A percentile compares a stretch with the other conserved stretches of the same genome.
Conservation (phyloP, 2,329 filamentous ascomycete species). For the Alternaria novae-zelandiae region DNA sequence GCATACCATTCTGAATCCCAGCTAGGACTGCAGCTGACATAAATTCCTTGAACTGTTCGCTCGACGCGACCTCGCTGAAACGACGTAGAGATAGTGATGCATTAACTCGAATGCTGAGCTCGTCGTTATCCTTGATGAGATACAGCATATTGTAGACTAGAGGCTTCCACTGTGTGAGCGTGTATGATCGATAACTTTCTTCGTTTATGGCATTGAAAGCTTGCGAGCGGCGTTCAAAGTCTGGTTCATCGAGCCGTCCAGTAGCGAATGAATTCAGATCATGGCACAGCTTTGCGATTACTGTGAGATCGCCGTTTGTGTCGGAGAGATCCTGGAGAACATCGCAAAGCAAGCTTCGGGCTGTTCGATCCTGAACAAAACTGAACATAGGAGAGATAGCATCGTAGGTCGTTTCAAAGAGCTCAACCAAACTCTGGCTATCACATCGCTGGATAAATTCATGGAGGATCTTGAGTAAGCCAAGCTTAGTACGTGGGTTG, state of each 20-base stretch:
- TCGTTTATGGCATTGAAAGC: slow-evolving; percentile 78
- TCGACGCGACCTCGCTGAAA: slow-evolving; percentile 68
- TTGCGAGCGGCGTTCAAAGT: slow-evolving; percentile 80
- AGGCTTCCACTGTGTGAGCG: slow-evolving; percentile 80
- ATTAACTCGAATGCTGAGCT: slow-evolving; percentile 84
- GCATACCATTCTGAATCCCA: slow-evolving; percentile 76
- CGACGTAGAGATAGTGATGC: slow-evolving; percentile 80
- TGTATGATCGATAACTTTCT: slow-evolving; percentile 65
- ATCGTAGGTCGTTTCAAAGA: slow-evolving; percentile 72
- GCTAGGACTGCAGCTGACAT: slow-evolving; percentile 73
- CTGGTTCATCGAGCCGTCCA: slow-evolving; percentile 79
- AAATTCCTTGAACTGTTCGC: slow-evolving; percentile 62
- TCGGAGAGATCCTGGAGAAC: slow-evolving; percentile 75
- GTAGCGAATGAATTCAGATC: slow-evolving; percentile 81
- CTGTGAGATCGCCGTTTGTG: slow-evolving; percentile 65
- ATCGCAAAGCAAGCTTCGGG: slow-evolving; percentile 74
- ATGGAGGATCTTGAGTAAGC: slow-evolving; percentile 79
- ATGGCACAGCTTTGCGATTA: slow-evolving; percentile 73
- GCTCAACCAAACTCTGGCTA: slow-evolving; percentile 60
- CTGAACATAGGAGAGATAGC: slow-evolving; percentile 84
- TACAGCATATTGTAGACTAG: slow-evolving; percentile 88
- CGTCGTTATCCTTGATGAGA: slow-evolving; percentile 83
- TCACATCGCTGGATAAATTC: slow-evolving; percentile 75
- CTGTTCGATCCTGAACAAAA: slow-evolving; percentile 83
- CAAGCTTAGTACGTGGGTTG: slow-evolving; percentile 80